Evolutionary conservation across 1,284 basidiomycete genomes (phyloP).

Genomic region (Cryptococcus sp.): DNA sequence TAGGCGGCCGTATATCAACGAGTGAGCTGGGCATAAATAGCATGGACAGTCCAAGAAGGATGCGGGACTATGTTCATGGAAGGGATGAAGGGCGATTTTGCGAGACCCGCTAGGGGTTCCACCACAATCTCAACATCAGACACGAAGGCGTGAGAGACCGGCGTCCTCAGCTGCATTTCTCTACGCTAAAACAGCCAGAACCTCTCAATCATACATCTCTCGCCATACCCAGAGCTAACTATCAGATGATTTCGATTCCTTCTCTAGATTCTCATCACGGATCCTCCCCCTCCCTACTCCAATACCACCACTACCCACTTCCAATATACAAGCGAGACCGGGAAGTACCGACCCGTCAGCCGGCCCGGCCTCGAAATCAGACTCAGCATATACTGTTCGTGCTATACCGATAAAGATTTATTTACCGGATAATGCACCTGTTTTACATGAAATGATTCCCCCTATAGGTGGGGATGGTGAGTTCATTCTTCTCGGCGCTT

Average conservation of each 20-base stretch:
- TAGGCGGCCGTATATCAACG: too few relatives aligned
- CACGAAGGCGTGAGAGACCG: too few relatives aligned
- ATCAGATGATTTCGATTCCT: conserved; percentile 88
- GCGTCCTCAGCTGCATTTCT: too few relatives aligned
- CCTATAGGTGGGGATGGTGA: conserved; percentile 53
- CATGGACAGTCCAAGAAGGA: too few relatives aligned
- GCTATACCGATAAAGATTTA: conserved; percentile 85
- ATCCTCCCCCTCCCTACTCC: conserved; percentile 57
- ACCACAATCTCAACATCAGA: too few relatives aligned
- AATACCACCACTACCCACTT: conserved; percentile 55
- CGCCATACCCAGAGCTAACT: background rate
- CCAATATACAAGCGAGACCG: conserved; percentile 55
- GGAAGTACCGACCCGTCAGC: conserved; percentile 61
- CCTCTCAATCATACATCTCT: too few relatives aligned
- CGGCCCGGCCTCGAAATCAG: conserved; percentile 43
- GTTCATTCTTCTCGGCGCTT: conserved; percentile 5
- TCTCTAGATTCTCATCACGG: conserved; percentile 85
- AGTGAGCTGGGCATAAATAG: too few relatives aligned
- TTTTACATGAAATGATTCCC: conserved; percentile 80
- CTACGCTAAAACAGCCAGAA: too few relatives aligned
- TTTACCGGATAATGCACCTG: conserved; percentile 77
- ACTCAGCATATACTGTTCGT: conserved; percentile 69
- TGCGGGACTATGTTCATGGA: too few relatives aligned
- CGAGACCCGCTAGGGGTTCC: too few relatives aligned
- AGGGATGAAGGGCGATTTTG: too few relatives aligned